These are phyloP conservation scores for Epichloe sibirici DNA, from an alignment of 2,329 filamentous ascomycete species.

Conservation along the genomic window DNA sequence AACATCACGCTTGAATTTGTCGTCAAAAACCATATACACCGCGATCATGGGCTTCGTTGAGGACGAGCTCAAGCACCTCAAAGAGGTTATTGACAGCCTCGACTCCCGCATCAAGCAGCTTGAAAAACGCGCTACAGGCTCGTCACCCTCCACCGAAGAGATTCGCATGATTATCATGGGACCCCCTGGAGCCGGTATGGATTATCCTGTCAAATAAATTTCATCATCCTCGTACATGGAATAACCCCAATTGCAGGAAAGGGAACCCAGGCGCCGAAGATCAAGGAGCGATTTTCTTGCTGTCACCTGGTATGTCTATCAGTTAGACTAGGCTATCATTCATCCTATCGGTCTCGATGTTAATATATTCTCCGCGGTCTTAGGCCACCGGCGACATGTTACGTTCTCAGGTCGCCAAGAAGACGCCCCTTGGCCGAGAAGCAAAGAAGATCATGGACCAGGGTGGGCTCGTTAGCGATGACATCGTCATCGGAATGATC, in stretches of 20 bases:
- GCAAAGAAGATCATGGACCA: slow-evolving; percentile 99
- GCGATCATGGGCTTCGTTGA: slow-evolving; percentile 76
- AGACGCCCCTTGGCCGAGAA: slow-evolving; percentile 86
- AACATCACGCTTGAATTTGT: slow-evolving; percentile 4
- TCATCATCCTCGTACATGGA: neutral
- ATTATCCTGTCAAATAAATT: neutral
- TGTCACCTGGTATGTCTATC: slow-evolving; percentile 72
- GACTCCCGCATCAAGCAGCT: slow-evolving; percentile 78
- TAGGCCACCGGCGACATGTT: slow-evolving; percentile 99
- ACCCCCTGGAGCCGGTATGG: slow-evolving; percentile 86
- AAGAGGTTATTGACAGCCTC: slow-evolving; percentile 70
- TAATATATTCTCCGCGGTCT: neutral
- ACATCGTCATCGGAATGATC: slow-evolving; percentile 99
- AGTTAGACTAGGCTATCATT: neutral
- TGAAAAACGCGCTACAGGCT: slow-evolving; percentile 57
- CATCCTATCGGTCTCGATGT: neutral
- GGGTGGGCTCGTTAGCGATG: slow-evolving; percentile 92
- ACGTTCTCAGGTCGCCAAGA: slow-evolving; percentile 93
- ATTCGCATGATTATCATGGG: slow-evolving; percentile 97
- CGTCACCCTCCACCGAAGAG: slow-evolving; percentile 41
- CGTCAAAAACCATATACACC: slow-evolving; percentile 4
- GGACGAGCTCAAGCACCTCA: slow-evolving; percentile 74
- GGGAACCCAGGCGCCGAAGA: slow-evolving; percentile 93
- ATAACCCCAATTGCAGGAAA: slow-evolving; percentile 53
- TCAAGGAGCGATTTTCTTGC: slow-evolving; percentile 96